Conservation (phyloP, 768 basidiomycete species). For the Hypholoma fasciculare region DNA sequence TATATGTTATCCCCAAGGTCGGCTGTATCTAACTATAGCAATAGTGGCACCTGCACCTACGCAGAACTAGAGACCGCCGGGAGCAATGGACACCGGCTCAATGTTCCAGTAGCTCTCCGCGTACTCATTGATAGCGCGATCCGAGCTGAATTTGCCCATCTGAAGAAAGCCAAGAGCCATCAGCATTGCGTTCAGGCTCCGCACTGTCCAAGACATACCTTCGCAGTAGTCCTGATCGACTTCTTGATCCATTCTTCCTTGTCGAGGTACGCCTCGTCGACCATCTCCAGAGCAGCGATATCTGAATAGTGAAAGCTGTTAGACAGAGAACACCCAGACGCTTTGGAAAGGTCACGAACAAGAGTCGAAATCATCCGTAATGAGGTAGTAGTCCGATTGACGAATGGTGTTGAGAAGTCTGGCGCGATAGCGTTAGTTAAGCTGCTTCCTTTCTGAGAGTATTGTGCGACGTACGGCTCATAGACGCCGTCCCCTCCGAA, state of each 20-base stretch:
- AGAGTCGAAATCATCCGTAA: constrained; percentile 94
- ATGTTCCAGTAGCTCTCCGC: constrained; percentile 88
- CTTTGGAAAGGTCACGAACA: constrained; percentile 45
- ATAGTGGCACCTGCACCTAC: not conserved
- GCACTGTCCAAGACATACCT: constrained; percentile 35
- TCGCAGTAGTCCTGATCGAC: constrained; percentile 80
- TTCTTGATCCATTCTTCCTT: constrained; percentile 90
- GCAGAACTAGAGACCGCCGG: not conserved
- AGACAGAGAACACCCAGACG: not conserved
- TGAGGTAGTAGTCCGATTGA: constrained; percentile 74
- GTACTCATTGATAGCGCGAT: constrained; percentile 90
- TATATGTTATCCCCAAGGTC: not conserved
- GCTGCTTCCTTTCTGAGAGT: not conserved
- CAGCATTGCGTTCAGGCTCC: not conserved
- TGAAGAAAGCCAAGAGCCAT: constrained; percentile 20
- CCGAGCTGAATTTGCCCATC: constrained; percentile 98
- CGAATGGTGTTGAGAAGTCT: constrained; percentile 77
- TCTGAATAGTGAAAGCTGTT: constrained; percentile 44
- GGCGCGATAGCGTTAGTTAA: constrained; percentile 16
- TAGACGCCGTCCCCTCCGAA: constrained; percentile 86
- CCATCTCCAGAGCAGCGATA: constrained; percentile 79
- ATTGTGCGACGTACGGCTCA: constrained; percentile 65
- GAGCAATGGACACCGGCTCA: constrained; percentile 40
- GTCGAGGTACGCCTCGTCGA: constrained; percentile 87
- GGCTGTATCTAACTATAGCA: too few species aligned